Base-by-base conservation (phyloP, 2,329 filamentous ascomycete species). In the Akanthomyces lecanii region DNA sequence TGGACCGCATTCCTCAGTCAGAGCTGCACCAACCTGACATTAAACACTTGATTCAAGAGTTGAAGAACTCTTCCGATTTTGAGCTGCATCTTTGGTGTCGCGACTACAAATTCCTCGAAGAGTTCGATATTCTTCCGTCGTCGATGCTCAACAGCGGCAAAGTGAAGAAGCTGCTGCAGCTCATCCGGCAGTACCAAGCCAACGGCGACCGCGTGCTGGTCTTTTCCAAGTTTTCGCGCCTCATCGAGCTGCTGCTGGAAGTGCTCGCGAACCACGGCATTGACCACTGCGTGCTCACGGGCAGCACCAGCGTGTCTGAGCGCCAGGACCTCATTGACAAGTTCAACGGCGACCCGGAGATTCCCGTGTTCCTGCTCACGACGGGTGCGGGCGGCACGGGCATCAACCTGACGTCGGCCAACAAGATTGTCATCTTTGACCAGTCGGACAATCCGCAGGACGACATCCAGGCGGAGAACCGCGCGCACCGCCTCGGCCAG, bases 391-490 rank as follows among this genome's bases (percentile, higher is more conserved):
- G 95, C 59, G 95, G 95, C n/a, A 95, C 94, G 0, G 95, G 95
- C 47, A 96, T 99, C 78, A 99, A 99, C 75, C 78, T 99, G 61
- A 95, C 94, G 8, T 91, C 90, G 42, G 95, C 95, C 5, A 98
- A 98, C 79, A 98, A 97, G 77, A 94, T 99, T 69, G 86, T 99
- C 75, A 95, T 99, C 71, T 97, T 98, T 73, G 95, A 99, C 75
- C 90, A 90, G 66, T 91, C 89, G n/a, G 97, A 97, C 78, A 99
- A 99, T 69, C 95, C 95, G 0, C 95, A 99, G 73, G 94, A 98
- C 69, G 95, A 99, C 72, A 88, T 97, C n/a, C 95, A 99, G 74
- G 95, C 95, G 0, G 95, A 98, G 79, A 98, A 99, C 74, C 88
- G 95, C 21, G 95, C 95, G 0, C 95, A 99, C 76, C 89, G 95